Evolutionary conservation across 352 stramenopile genomes (phyloP).

Genomic region (Globisporangium rhizosaccharum): DNA sequence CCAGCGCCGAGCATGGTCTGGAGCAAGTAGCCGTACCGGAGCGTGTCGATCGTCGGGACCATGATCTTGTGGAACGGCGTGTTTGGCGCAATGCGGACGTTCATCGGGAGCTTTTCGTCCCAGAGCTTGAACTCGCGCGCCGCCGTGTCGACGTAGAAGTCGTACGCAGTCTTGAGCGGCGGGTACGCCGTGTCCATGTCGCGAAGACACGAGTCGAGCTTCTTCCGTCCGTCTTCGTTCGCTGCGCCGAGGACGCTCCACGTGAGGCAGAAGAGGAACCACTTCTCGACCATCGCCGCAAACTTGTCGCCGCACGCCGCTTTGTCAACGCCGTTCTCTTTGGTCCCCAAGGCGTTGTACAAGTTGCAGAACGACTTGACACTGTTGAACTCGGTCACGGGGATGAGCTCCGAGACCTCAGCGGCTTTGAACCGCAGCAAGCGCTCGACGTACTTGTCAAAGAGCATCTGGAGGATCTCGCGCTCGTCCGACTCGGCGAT

Average conservation of each 20-base stretch:
- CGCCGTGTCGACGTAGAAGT: constrained; percentile 88
- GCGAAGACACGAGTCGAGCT: constrained; percentile 83
- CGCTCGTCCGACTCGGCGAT: constrained; percentile 61
- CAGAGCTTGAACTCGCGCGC: constrained; percentile 78
- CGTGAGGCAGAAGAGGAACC: constrained; percentile 82
- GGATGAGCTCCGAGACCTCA: constrained; percentile 71
- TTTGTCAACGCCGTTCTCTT: constrained; percentile 70
- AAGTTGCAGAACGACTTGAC: constrained; percentile 84
- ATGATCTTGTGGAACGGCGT: constrained; percentile 85
- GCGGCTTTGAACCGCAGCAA: constrained; percentile 57
- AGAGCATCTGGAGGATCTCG: constrained; percentile 54
- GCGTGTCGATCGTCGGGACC: constrained; percentile 81
- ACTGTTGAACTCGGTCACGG: constrained; percentile 75
- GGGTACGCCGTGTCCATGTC: constrained; percentile 92
- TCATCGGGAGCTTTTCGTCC: constrained; percentile 76
- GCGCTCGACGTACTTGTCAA: constrained; percentile 84
- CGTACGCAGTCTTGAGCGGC: constrained; percentile 89
- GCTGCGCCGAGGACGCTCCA: constrained; percentile 84
- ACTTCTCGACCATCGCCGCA: constrained; percentile 62
- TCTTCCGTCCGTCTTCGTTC: constrained; percentile 81
- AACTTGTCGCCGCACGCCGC: constrained; percentile 62
- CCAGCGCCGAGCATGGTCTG: constrained; percentile 71
- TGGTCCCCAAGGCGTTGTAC: constrained; percentile 70
- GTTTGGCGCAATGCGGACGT: constrained; percentile 64
- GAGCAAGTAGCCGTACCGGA: constrained; percentile 77